A percentile compares a stretch with the other conserved stretches of the same genome.
phyloP scores from a whole-genome alignment of 176 grass and related monocot genomes.

The Tuctoria greenei region DNA sequence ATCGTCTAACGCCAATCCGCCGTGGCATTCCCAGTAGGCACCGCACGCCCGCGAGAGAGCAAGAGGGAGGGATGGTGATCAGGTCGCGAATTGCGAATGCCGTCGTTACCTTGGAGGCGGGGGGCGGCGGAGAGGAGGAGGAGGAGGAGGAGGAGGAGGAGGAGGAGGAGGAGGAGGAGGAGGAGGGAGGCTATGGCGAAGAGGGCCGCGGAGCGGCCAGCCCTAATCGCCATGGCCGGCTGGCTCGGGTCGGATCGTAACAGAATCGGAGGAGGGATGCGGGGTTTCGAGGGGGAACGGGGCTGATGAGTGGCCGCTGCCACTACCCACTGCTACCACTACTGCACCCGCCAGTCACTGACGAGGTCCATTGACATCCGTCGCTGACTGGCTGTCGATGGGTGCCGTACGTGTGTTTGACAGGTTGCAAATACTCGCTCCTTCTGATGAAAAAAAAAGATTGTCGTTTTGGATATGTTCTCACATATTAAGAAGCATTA shows the following conservation, averaged over 20 bases:
- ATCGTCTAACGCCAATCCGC: conserved; percentile 36
- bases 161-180: background rate
- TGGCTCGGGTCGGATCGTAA: conserved; percentile 46
- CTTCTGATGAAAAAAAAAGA: no score
- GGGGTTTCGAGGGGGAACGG: background rate
- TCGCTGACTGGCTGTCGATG: conserved; percentile 10
- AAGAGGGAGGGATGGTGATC: background rate
- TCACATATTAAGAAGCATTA: no score
- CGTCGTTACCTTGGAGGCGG: conserved; percentile 52
- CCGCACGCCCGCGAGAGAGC: background rate
- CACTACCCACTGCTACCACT: conserved; percentile 11
- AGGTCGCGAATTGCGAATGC: background rate
- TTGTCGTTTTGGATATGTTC: no score
- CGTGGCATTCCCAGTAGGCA: conserved; percentile 7
- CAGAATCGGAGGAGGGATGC: background rate
- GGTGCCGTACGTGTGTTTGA: conserved; percentile 18
- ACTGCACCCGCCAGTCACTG: conserved; percentile 12
- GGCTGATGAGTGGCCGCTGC: background rate
- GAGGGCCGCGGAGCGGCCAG: conserved; percentile 55
- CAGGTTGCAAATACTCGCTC: background rate
- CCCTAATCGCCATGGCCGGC: conserved; percentile 90
- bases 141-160: background rate
- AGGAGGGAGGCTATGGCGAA: conserved; percentile 12
- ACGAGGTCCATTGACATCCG: conserved; percentile 16
- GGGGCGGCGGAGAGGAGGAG: conserved; percentile 49